Evolutionary conservation across 1,139 yeast species (phyloP).

Genomic region (Pichia sp.): DNA sequence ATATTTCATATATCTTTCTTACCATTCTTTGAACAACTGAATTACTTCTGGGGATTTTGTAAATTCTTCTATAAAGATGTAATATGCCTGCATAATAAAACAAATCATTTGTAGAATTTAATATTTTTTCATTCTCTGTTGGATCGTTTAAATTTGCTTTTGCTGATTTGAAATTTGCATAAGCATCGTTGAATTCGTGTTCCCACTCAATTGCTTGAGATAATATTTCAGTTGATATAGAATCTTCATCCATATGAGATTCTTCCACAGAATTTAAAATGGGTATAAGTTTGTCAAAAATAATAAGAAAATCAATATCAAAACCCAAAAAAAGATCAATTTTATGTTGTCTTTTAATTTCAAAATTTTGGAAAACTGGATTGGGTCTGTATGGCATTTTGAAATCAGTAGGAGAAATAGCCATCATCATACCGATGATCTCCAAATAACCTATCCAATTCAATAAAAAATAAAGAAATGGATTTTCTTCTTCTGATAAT

Average conservation of each 20-base stretch:
- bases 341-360: constrained; percentile 6
- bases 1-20: constrained; percentile 8
- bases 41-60: constrained; percentile 8
- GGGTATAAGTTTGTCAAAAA: constrained; percentile 12
- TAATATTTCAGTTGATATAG: constrained; percentile 7
- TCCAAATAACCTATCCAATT: constrained; percentile 16
- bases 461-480: constrained; percentile 9
- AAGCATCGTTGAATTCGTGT: constrained; percentile 7
- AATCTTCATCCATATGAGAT: background rate
- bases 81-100: constrained; percentile 13
- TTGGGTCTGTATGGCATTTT: constrained; percentile 11
- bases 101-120: constrained; percentile 8
- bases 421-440: constrained; percentile 15
- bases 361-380: constrained; percentile 6
- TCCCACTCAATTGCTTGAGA: constrained; percentile 14
- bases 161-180: constrained; percentile 6
- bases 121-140: constrained; percentile 5
- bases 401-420: constrained; percentile 8
- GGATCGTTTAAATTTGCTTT: constrained; percentile 3
- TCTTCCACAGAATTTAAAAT: constrained; percentile 10
- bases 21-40: constrained; percentile 11
- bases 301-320: constrained; percentile 9
- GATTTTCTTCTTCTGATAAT: constrained; percentile 8
- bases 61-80: constrained; percentile 12
- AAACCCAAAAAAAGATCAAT: constrained; percentile 15